phyloP scores from a whole-genome alignment of 257 asterid genomes.

The Rauvolfia tetraphylla region DNA sequence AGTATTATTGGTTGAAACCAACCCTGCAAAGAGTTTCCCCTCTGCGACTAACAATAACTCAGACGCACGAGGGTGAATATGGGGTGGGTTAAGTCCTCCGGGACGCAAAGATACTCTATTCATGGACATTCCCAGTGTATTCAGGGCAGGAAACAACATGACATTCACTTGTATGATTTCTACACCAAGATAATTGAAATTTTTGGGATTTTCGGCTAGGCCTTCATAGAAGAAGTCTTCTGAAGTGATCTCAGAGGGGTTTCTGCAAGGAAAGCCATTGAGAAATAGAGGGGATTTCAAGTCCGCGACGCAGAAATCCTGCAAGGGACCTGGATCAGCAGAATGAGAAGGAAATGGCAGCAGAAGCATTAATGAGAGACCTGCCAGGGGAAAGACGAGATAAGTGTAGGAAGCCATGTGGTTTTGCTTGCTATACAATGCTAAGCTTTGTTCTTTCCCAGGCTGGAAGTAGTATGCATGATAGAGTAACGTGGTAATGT shows the following conservation, averaged over 20 bases:
- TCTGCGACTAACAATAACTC: constrained; percentile 17
- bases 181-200: not conserved
- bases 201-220: not conserved
- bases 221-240: constrained; percentile 20
- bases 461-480: too few relatives aligned
- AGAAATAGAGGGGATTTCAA: not conserved
- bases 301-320: constrained; percentile 8
- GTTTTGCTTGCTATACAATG: too few relatives aligned
- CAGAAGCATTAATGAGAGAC: not conserved
- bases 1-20: constrained; percentile 8
- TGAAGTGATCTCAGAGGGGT: not conserved
- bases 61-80: constrained; percentile 21
- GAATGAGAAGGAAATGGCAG: not conserved
- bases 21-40: constrained; percentile 17
- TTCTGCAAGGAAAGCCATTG: constrained; percentile 21
- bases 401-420: too few relatives aligned
- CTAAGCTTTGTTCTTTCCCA: too few relatives aligned
- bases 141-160: constrained; percentile 7
- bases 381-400: too few relatives aligned
- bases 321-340: not conserved
- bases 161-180: constrained; percentile 7
- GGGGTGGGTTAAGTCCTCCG: constrained; percentile 25
- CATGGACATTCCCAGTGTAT: constrained; percentile 21
- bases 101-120: constrained; percentile 12
- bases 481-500: too few relatives aligned